phyloP scores from a whole-genome alignment of 139 green algal species.

The Chlamydomonas eustigma region DNA sequence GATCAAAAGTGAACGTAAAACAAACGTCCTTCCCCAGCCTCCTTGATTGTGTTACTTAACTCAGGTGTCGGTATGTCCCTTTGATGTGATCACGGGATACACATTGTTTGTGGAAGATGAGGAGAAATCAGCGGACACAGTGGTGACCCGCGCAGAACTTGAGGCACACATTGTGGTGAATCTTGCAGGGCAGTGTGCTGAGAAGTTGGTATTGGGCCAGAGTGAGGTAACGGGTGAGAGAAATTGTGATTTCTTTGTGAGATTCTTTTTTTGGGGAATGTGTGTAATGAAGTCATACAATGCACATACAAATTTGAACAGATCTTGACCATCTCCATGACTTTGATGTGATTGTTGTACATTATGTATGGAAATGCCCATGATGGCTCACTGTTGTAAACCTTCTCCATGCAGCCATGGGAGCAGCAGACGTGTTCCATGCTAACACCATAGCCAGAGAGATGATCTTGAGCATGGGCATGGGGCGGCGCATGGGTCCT shows the following conservation, averaged over 20 bases:
- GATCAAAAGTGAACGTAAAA: too few species aligned
- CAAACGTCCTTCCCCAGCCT: too few species aligned
- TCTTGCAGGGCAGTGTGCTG: slow-evolving; percentile 67
- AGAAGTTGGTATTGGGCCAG: slow-evolving; percentile 81
- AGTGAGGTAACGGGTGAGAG: slow-evolving; percentile 53
- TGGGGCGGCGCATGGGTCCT: slow-evolving; percentile 65
- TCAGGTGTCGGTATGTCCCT: slow-evolving; percentile 45
- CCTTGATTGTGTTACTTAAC: too few species aligned
- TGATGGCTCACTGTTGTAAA: too few species aligned
- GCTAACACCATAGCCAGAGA: slow-evolving; percentile 81
- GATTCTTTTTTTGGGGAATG: neutral
- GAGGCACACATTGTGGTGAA: slow-evolving; percentile 68
- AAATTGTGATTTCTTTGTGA: neutral
- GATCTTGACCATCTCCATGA: too few species aligned
- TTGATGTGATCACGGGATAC: slow-evolving; percentile 45
- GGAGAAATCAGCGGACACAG: slow-evolving; percentile 31
- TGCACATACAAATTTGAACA: too few species aligned
- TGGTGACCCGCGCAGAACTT: slow-evolving; percentile 75
- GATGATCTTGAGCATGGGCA: slow-evolving; percentile 81
- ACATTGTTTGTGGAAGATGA: slow-evolving; percentile 60
- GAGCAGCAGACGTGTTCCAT: slow-evolving; percentile 48
- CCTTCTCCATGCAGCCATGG: slow-evolving; percentile 39
- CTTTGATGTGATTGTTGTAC: too few species aligned
- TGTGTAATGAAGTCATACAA: neutral
- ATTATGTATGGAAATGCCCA: too few species aligned